Evolutionary conservation across 1,139 yeast genomes (phyloP), one percentile per base, ranked within the genome.

Genomic region (Debaryomyces udenii): DNA sequence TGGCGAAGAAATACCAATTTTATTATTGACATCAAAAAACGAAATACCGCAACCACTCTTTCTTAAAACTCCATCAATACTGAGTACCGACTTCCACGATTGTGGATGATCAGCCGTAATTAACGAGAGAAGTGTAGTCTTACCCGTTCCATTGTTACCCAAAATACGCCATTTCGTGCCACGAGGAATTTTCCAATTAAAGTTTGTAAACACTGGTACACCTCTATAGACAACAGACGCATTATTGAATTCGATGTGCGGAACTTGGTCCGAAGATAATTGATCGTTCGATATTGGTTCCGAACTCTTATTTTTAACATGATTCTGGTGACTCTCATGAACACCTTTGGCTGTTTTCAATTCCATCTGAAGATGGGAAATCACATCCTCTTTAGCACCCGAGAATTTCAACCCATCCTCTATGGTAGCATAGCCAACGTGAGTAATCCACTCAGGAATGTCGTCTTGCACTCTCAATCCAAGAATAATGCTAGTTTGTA

Each of bases 81-180:
- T 62, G 31, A 93, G 74, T 20, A 78, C 80, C 3, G 81, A 76
- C 51, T 81, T 83, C 98, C 98, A 93, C 1, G 96, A 83, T 61
- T 93, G 96, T 0, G 99, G 99, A 57, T 93, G 99, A 55, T 93
- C 99, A 2, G 96, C 93, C 0, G 96, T 89, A 27, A 93, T 72
- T 31, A 93, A 62, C 1, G 97, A 82, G 13, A 93, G 64, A 14
- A 93, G 64, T 0, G 99, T 93, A 3, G 96, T 86, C 57, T 93
- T 93, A 1, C 99, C 99, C 0, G 95, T 76, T 1, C 99, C 99
- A 52, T 93, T 93, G 47, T 83, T 80, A 5, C 99, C 99, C 41
- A 85, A 70, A 29, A 93, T 74, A 57, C 94, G 91, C 96, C 97
- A 90, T 53, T 79, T 83, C 17, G 89, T 86, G 2, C 96, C 96